phyloP scores from a whole-genome alignment of 1,284 basidiomycete species.

The Cryptococcus sp. region DNA sequence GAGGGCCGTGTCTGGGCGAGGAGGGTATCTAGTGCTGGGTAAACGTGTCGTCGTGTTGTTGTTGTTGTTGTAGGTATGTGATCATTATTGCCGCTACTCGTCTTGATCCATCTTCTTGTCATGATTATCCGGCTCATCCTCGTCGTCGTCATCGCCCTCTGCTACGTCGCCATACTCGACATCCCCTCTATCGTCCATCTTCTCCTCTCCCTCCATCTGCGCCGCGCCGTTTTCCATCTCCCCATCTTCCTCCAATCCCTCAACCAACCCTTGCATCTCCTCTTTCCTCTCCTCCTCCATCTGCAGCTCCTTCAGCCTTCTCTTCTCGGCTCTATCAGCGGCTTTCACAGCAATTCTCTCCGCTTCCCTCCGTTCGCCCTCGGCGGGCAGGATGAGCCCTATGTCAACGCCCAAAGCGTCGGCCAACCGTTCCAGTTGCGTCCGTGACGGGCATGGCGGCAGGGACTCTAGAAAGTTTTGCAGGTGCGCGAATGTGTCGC shows the following conservation, averaged over 20 bases:
- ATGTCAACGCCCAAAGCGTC: constrained; percentile 51
- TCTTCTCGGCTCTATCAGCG: constrained; percentile 28
- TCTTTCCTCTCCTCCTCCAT: constrained; percentile 27
- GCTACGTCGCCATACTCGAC: constrained; percentile 42
- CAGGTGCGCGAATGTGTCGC: constrained; percentile 38
- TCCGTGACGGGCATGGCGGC: constrained; percentile 34
- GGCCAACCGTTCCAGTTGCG: constrained; percentile 49
- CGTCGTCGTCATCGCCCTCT: constrained; percentile 38
- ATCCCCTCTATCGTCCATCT: constrained; percentile 31
- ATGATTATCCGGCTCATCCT: constrained; percentile 43
- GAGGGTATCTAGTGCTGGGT: not conserved
- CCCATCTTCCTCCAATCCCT: constrained; percentile 21
- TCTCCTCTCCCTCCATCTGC: constrained; percentile 27
- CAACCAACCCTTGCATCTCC: constrained; percentile 23
- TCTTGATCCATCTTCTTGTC: constrained; percentile 25
- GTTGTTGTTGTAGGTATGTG: constrained; percentile 1
- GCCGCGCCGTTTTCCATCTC: constrained; percentile 31
- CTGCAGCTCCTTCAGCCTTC: constrained; percentile 25
- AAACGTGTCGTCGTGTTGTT: constrained; percentile 13
- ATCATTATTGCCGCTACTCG: constrained; percentile 15
- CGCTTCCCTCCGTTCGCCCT: constrained; percentile 38
- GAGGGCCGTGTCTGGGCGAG: constrained; percentile 54
- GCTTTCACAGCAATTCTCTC: constrained; percentile 29
- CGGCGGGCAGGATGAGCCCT: constrained; percentile 40
- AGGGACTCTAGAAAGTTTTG: constrained; percentile 33